Base-by-base conservation (phyloP, 1,284 basidiomycete genomes). In the Trametes polyzona region DNA sequence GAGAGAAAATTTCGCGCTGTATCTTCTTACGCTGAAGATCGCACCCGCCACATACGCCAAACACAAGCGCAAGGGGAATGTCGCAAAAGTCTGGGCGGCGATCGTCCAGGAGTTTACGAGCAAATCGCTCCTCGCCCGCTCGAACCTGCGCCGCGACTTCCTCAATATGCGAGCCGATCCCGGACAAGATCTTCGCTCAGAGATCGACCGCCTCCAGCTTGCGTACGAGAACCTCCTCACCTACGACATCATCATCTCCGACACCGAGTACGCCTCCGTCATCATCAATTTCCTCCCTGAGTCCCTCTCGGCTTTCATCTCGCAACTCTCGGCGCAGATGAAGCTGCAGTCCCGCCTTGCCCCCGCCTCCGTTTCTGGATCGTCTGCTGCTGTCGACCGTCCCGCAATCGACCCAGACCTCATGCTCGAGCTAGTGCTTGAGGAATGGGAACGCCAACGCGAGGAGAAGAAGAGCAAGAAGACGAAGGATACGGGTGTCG, bases 1-100 rank as follows among this genome's bases (percentile, higher is more conserved):
- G 46, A 43, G 35, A 30, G 50, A 58, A 37, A 23, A 23, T n/a
- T 30, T 53, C 29, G 51, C 56, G n/a, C 24, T 33, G 10, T 58
- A 48, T 32, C 50, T 58, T 17, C 56, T 58, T 27, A 52, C 21
- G 37, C 50, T 47, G 30, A 58, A 58, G 46, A 35, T 58, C 41
- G 35, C 56, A 2, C 24, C 51, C 40, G 26, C 37, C 27, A 58
- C 51, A 44, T 44, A 52, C 39, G 46, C 44, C 4, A 58, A 58
- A 37, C 51, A 58, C 46, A 26, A 24, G n/a, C 46, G 46, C 37
- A 52, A 52, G 49, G 56, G 39, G 9, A 58, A n/a, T 16, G 40
- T 37, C 23, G 56, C 56, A 17, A 23, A 24, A 17, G 41, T 52
- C 19, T 57, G 55, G 55, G 42, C 55, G 16, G 49, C 43, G 10